Percentiles rank a stretch among this genome's conserved stretches.
Conservation (phyloP, 495 filamentous ascomycete genomes). For the Jackrogersella multiformis region DNA sequence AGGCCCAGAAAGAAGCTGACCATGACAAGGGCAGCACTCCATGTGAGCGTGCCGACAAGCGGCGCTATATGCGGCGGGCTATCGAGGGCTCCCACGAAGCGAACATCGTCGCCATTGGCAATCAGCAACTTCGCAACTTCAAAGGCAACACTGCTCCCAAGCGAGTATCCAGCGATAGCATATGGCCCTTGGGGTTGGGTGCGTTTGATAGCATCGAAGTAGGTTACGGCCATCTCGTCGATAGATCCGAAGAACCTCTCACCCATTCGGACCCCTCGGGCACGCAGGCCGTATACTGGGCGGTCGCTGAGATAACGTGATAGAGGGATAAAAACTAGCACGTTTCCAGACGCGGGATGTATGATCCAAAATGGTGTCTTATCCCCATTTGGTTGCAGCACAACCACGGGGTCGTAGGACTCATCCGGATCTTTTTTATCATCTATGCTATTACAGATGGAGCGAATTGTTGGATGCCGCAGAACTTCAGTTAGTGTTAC, state of each 20-base stretch:
- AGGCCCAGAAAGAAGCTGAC: slow-evolving; percentile 4
- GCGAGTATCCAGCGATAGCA: slow-evolving; percentile 5
- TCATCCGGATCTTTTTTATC: slow-evolving; percentile 5
- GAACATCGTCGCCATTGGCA: not conserved
- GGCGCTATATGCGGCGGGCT: slow-evolving; percentile 8
- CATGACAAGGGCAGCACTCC: slow-evolving; percentile 1
- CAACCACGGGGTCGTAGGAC: slow-evolving; percentile 1
- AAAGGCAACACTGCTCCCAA: not conserved
- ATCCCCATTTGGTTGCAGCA: slow-evolving; percentile 6
- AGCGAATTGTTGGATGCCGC: slow-evolving; percentile 1
- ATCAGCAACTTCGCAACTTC: not conserved
- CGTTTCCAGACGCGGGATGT: slow-evolving; percentile 2
- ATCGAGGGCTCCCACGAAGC: not conserved
- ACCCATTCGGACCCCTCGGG: not conserved
- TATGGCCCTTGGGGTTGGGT: not conserved
- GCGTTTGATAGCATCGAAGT: slow-evolving; percentile 5
- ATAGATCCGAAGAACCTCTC: slow-evolving; percentile 6
- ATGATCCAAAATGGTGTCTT: slow-evolving; percentile 8
- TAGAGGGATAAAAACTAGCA: slow-evolving; percentile 1
- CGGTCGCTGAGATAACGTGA: slow-evolving; percentile 6
- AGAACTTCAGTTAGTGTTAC: slow-evolving; percentile 1
- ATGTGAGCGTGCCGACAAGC: not conserved
- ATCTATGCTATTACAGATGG: not conserved
- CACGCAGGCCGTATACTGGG: slow-evolving; percentile 2
- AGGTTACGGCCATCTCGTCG: not conserved